Percentiles rank a stretch among this genome's conserved stretches.
phyloP scores from a whole-genome alignment of 495 filamentous ascomycete species.

The Evernia prunastri region DNA sequence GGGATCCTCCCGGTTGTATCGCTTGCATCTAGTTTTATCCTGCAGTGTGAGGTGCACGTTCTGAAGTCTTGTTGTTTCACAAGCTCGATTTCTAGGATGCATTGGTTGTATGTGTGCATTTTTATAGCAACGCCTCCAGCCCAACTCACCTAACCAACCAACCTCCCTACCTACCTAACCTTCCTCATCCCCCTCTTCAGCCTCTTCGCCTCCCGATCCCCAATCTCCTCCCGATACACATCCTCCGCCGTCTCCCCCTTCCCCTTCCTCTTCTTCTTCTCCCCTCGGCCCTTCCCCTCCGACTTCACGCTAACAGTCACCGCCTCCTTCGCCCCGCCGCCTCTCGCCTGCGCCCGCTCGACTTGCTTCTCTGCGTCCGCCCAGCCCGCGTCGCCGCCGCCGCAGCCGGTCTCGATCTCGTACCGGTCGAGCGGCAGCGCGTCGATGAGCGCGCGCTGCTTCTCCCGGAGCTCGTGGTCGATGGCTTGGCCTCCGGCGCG shows the following conservation, averaged over 20 bases:
- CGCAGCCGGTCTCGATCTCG: slow-evolving; percentile 64
- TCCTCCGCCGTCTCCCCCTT: slow-evolving; percentile 50
- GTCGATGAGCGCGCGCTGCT: slow-evolving; percentile 81
- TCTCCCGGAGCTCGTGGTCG: slow-evolving; percentile 59
- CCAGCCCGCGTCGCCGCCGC: slow-evolving; percentile 64
- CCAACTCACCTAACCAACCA: too few relatives aligned
- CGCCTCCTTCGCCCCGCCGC: slow-evolving; percentile 50
- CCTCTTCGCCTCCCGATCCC: slow-evolving; percentile 43
- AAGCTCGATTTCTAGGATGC: too few relatives aligned
- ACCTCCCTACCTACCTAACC: slow-evolving; percentile 1
- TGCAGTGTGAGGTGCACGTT: too few relatives aligned
- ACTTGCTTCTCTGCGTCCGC: slow-evolving; percentile 78
- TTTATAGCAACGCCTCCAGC: too few relatives aligned
- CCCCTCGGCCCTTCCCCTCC: slow-evolving; percentile 32
- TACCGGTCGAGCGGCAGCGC: slow-evolving; percentile 82
- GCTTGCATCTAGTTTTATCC: too few relatives aligned
- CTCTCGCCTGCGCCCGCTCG: slow-evolving; percentile 35
- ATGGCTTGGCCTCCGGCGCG: slow-evolving; percentile 75
- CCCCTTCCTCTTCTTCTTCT: slow-evolving; percentile 48
- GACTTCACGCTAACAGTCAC: slow-evolving; percentile 79
- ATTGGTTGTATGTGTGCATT: too few relatives aligned
- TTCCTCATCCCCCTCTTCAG: slow-evolving; percentile 45
- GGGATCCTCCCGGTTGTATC: too few relatives aligned
- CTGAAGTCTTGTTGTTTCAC: too few relatives aligned
- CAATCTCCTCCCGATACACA: slow-evolving; percentile 52